Base-by-base conservation (phyloP, 2,329 filamentous ascomycete species). In the Ceratocystis harringtonii region DNA sequence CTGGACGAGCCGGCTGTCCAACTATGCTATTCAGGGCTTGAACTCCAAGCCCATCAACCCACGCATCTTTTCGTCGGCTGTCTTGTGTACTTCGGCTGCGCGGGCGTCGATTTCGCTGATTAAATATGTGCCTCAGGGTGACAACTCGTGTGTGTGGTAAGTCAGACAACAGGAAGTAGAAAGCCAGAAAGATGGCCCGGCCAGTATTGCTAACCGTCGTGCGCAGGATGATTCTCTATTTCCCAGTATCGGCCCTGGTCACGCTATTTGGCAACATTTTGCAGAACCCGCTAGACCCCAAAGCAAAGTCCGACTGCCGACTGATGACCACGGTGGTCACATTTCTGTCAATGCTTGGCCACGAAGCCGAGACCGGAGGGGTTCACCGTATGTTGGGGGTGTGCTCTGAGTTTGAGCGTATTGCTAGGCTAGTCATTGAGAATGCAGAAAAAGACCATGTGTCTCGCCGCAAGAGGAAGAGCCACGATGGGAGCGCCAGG, bases 181-280 rank as follows among this genome's bases (percentile, higher is more conserved):
- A 44, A 44, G 43, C 1, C n/a, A 22, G 45, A 0, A 15, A 52
- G 41, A 41, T 63, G 25, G 30, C 58, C 48, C 61, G 36, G 19
- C 30, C 5, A 32, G 3, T 48, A 30, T 5, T 22, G 19, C 43
- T 55, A 62, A 63, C 32, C n/a, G 32, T 12, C 65, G 52, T 25
- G 43, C 8, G 67, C 30, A 86, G 84, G 90, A 82, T 99, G 72
- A 90, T 96, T 69, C 78, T 97, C 10, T 99, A 99, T 75, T 99
- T 96, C 76, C 94, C 94, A 0, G 92, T 99, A 7, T 95, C 94
- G 0, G 89, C 94, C 0, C 82, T 97, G 3, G 91, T 99, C 57
- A 97, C 94, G 0, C 78, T 99, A 1, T 99, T 99, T 72, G 92
- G 92, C 67, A 96, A 97, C 71, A 95, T 97, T 60, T 76, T 99